Conservation (phyloP, 1,284 basidiomycete genomes). For the Wallemia ichthyophaga region DNA sequence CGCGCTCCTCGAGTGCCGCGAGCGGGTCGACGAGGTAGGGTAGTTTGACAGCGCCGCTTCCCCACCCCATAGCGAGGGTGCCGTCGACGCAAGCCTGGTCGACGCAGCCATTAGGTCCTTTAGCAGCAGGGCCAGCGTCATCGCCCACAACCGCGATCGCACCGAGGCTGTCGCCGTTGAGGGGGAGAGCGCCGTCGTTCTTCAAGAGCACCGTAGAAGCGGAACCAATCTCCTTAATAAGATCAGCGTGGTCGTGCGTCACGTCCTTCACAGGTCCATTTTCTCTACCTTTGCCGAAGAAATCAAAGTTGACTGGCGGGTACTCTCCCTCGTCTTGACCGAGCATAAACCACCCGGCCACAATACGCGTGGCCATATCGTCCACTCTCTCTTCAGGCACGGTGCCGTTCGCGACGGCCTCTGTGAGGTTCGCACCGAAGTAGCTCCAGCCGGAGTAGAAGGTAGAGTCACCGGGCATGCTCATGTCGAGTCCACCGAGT, state of each 20-base stretch:
- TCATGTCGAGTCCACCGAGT: conserved; percentile 4
- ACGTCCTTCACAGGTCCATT: conserved; percentile 8
- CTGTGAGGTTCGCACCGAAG: conserved; percentile 4
- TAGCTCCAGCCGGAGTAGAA: conserved; percentile 1
- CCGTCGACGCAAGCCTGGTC: conserved; percentile 5
- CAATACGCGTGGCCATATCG: not conserved
- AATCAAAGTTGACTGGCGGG: not conserved
- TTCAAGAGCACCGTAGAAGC: conserved; percentile 50
- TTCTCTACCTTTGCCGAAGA: not conserved
- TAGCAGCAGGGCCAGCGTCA: conserved; percentile 9
- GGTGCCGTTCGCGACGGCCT: conserved; percentile 13
- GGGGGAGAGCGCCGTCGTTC: conserved; percentile 24
- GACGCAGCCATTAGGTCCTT: conserved; percentile 4
- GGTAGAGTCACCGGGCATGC: not conserved
- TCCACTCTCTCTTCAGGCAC: conserved; percentile 12
- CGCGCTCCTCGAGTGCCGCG: conserved; percentile 15
- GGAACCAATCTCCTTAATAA: conserved; percentile 38
- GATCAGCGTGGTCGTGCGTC: conserved; percentile 7
- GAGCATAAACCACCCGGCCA: conserved; percentile 11
- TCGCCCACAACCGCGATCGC: conserved; percentile 22
- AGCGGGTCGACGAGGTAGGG: conserved; percentile 21
- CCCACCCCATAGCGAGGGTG: conserved; percentile 12
- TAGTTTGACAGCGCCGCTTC: conserved; percentile 23
- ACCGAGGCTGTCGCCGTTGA: conserved; percentile 23
- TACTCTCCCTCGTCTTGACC: conserved; percentile 1